Percentiles rank a stretch among this genome's conserved stretches.
phyloP scores from a whole-genome alignment of 2,329 filamentous ascomycete species.

The Phaeosphaeriaceae sp. region DNA sequence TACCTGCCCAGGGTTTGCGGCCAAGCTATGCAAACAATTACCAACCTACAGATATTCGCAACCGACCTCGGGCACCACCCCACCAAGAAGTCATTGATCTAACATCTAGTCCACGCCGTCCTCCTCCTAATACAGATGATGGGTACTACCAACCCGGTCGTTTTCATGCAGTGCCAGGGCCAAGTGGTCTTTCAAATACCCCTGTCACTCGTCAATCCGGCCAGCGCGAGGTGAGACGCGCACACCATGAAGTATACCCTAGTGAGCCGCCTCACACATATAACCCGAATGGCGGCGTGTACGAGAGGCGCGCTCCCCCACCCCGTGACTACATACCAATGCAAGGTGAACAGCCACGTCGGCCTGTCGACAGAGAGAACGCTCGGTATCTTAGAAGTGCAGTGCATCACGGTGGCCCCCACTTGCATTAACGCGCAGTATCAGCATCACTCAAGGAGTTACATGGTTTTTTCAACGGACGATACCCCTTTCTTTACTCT shows the following conservation, averaged over 20 bases:
- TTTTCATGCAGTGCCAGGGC: slow-evolving; percentile 9
- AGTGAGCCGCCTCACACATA: slow-evolving; percentile 16
- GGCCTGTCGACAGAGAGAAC: slow-evolving; percentile 12
- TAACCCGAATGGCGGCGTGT: slow-evolving; percentile 17
- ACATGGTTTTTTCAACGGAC: slow-evolving; percentile 21
- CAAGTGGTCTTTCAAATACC: slow-evolving; percentile 18
- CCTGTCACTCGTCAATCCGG: slow-evolving; percentile 18
- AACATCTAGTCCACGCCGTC: slow-evolving; percentile 31
- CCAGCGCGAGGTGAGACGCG: slow-evolving; percentile 21
- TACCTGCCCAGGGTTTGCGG: slow-evolving; percentile 1
- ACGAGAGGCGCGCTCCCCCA: slow-evolving; percentile 17
- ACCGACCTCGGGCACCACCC: slow-evolving; percentile 14
- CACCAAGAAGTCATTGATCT: slow-evolving; percentile 29
- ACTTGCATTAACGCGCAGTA: slow-evolving; percentile 14
- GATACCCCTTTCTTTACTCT: slow-evolving; percentile 34
- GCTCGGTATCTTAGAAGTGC: slow-evolving; percentile 16
- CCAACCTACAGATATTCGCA: slow-evolving; percentile 16
- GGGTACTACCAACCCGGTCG: slow-evolving; percentile 9
- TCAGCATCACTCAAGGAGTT: slow-evolving; percentile 16
- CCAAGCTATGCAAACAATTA: slow-evolving; percentile 5
- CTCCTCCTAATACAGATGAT: slow-evolving; percentile 9
- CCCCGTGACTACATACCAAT: slow-evolving; percentile 16
- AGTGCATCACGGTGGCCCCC: slow-evolving; percentile 19
- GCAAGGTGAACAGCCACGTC: slow-evolving; percentile 13
- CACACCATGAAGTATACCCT: slow-evolving; percentile 21